A percentile compares a stretch with the other conserved stretches of the same genome.
Evolutionary conservation across 768 basidiomycete species (phyloP).

Genomic region (Boletus barrowsii): DNA sequence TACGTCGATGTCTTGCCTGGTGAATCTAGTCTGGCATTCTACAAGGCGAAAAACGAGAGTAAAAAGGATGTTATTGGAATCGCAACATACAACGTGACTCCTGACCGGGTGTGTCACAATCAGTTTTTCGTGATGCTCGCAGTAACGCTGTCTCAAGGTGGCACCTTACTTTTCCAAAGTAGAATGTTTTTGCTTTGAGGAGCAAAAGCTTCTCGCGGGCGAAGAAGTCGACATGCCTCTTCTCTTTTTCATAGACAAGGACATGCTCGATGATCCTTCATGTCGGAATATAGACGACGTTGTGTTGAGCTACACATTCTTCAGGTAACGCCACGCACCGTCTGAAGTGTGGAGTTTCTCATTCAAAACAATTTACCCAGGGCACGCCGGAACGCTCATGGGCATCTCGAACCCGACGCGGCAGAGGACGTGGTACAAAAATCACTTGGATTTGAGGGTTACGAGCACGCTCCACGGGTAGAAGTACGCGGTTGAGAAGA

Average conservation of each 20-base stretch:
- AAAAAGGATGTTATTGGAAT: conserved; percentile 93
- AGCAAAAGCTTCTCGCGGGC: conserved; percentile 89
- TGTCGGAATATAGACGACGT: conserved; percentile 87
- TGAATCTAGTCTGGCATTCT: conserved; percentile 95
- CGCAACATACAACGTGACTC: conserved; percentile 98
- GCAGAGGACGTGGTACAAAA: conserved; percentile 72
- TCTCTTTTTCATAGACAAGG: conserved; percentile 98
- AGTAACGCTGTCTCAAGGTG: conserved; percentile 47
- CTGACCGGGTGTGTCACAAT: conserved; percentile 71
- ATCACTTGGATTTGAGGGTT: conserved; percentile 72
- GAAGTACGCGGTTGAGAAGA: conserved; percentile 18
- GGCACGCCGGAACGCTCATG: conserved; percentile 79
- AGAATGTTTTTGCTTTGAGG: conserved; percentile 99
- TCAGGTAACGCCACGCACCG: conserved; percentile 56
- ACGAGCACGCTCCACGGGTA: conserved; percentile 44
- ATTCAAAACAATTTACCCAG: conserved; percentile 37
- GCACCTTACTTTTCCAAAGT: conserved; percentile 99
- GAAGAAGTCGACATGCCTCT: conserved; percentile 99
- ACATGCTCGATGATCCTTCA: conserved; percentile 88
- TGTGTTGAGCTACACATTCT: conserved; percentile 96
- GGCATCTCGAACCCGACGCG: conserved; percentile 91
- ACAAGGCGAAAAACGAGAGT: conserved; percentile 85
- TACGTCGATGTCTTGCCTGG: conserved; percentile 89
- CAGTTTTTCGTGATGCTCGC: not conserved
- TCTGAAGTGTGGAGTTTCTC: not conserved